These are phyloP conservation scores for Aspergillus ruber DNA, from an alignment of 2,329 filamentous ascomycete species.

Conservation along the genomic window DNA sequence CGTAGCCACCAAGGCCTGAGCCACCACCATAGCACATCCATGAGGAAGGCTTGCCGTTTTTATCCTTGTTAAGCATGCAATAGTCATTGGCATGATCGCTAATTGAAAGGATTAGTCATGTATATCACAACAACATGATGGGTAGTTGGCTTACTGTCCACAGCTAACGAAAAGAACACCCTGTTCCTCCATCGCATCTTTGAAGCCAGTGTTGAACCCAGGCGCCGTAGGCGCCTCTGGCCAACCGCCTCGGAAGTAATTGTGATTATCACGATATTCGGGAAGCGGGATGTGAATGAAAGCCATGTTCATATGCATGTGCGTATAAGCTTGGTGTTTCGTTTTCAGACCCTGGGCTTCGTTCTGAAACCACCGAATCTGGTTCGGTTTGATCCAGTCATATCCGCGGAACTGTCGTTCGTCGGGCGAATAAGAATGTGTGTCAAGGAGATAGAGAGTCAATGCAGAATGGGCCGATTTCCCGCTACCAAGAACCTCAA, in stretches of 20 bases:
- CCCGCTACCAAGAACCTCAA: conserved; percentile 80
- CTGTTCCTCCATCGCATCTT: conserved; percentile 78
- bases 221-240: conserved; percentile 83
- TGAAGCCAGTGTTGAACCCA: conserved; percentile 84
- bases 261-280: conserved; percentile 64
- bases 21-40: conserved; percentile 99
- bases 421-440: conserved; percentile 85
- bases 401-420: conserved; percentile 86
- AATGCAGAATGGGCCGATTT: conserved; percentile 78
- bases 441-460: conserved; percentile 91
- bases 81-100: conserved; percentile 97
- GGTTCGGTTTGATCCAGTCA: conserved; percentile 91
- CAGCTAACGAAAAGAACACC: conserved; percentile 82
- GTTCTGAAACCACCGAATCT: conserved; percentile 89
- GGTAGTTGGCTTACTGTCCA: conserved; percentile 64
- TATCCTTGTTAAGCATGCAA: conserved; percentile 63
- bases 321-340: conserved; percentile 75
- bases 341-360: conserved; percentile 69
- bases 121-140: background rate
- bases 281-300: conserved; percentile 97
- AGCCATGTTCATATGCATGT: conserved; percentile 89
- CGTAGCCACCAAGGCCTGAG: conserved; percentile 89
- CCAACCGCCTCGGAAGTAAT: conserved; percentile 63
- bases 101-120: conserved; percentile 13
- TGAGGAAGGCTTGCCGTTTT: conserved; percentile 57